phyloP scores from a whole-genome alignment of 225 moss, liverwort and hornwort genomes.

The Marchantia polymorpha region DNA sequence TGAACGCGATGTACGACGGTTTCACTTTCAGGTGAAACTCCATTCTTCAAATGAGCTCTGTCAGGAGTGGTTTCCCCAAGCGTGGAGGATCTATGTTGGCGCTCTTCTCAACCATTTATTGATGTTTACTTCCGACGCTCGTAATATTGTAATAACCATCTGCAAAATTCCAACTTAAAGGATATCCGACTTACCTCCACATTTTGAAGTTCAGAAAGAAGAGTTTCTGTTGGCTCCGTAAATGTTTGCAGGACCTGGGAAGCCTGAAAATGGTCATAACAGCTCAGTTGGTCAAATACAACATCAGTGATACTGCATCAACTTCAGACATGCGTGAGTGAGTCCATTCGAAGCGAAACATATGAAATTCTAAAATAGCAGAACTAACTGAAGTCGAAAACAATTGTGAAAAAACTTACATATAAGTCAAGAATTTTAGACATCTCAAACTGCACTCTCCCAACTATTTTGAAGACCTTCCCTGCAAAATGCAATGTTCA shows the following conservation, averaged over 20 bases:
- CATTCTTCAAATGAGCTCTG: too few species aligned
- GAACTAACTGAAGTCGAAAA: too few species aligned
- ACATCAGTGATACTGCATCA: neutral
- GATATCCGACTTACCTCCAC: constrained; percentile 47
- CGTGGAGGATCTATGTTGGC: too few species aligned
- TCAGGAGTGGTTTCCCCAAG: too few species aligned
- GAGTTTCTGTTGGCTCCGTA: constrained; percentile 63
- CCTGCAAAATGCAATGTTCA: constrained; percentile 36
- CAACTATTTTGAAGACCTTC: constrained; percentile 68
- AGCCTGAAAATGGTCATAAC: constrained; percentile 42
- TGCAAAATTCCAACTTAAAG: neutral
- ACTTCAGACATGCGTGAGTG: neutral
- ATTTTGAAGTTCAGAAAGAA: constrained; percentile 60
- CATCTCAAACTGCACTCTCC: constrained; percentile 70
- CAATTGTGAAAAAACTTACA: constrained; percentile 39
- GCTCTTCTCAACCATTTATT: too few species aligned
- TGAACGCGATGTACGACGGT: too few species aligned
- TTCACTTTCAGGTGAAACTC: too few species aligned
- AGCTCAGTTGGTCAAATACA: neutral
- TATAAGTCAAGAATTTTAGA: constrained; percentile 70
- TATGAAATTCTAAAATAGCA: too few species aligned
- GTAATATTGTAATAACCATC: too few species aligned
- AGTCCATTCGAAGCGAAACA: neutral
- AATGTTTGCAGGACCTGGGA: constrained; percentile 64
- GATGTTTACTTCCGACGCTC: too few species aligned